phyloP scores from a whole-genome alignment of 352 stramenopile genomes.

The Pythium sp. region DNA sequence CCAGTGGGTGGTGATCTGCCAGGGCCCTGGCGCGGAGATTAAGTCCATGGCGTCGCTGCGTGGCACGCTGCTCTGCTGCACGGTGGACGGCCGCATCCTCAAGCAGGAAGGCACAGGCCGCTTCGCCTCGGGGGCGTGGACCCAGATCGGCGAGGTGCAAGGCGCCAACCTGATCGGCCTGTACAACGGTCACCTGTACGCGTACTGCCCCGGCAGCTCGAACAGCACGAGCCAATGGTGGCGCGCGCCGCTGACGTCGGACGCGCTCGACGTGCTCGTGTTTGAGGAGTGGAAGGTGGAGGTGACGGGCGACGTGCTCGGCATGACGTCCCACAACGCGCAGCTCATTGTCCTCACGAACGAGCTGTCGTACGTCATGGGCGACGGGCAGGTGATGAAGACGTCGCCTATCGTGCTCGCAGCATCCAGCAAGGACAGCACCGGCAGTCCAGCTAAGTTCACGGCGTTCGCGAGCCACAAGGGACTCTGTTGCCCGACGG shows the following conservation, averaged over 20 bases:
- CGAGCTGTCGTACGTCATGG: conserved; percentile 41
- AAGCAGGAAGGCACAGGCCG: conserved; percentile 63
- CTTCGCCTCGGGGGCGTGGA: conserved; percentile 66
- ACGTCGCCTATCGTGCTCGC: conserved; percentile 30
- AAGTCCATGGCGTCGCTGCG: conserved; percentile 65
- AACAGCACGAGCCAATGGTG: conserved; percentile 31
- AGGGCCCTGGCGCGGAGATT: conserved; percentile 38
- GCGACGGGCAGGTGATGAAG: conserved; percentile 32
- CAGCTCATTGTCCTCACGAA: conserved; percentile 62
- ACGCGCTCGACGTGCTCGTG: conserved; percentile 45
- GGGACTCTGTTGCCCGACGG: conserved; percentile 78
- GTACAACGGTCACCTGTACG: conserved; percentile 78
- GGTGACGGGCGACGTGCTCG: conserved; percentile 27
- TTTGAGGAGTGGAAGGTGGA: conserved; percentile 39
- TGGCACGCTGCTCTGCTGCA: conserved; percentile 63
- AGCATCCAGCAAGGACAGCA: not conserved
- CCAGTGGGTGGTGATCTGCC: conserved; percentile 52
- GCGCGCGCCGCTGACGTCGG: conserved; percentile 41
- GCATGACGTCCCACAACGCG: conserved; percentile 77
- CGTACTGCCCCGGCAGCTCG: conserved; percentile 19
- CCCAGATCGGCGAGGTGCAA: conserved; percentile 39
- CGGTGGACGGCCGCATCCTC: conserved; percentile 50
- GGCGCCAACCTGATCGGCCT: conserved; percentile 50
- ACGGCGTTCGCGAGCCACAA: conserved; percentile 80
- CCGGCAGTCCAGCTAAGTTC: conserved; percentile 18